phyloP scores from a whole-genome alignment of 2,329 filamentous ascomycete genomes.

The Hymenotorrendiella dingleyae region DNA sequence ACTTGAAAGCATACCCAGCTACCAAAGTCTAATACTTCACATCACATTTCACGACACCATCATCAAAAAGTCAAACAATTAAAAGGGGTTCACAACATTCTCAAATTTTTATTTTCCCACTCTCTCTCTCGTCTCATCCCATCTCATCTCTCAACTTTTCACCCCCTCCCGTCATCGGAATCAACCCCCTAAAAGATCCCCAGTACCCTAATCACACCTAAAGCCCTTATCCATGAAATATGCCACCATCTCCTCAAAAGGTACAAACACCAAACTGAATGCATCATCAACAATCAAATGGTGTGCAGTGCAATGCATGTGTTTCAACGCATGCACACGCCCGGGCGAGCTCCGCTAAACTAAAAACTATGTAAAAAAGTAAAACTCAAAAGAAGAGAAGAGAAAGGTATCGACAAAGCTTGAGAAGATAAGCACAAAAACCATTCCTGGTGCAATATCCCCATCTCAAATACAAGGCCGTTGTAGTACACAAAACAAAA shows the following conservation, averaged over 20 bases:
- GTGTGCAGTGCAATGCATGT: background rate
- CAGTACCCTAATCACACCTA: background rate
- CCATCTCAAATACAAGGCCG: too few relatives aligned
- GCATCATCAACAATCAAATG: conserved; percentile 1
- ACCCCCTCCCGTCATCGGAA: background rate
- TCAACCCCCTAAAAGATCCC: background rate
- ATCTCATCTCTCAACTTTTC: background rate
- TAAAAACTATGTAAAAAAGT: background rate
- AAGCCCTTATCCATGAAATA: background rate
- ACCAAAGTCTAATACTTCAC: too few relatives aligned
- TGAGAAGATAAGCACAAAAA: background rate
- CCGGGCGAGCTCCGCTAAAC: background rate
- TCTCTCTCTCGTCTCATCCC: background rate
- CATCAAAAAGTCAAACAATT: too few relatives aligned
- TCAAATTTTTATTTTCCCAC: background rate
- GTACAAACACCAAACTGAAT: conserved; percentile 1
- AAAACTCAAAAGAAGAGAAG: background rate
- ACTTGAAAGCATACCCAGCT: too few relatives aligned
- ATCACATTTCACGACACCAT: too few relatives aligned
- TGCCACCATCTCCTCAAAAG: background rate
- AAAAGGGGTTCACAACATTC: background rate
- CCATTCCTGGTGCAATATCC: background rate
- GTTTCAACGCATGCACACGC: too few relatives aligned
- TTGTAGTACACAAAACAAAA: conserved; percentile 4
- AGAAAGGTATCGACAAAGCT: background rate